Evolutionary conservation across 2,329 filamentous ascomycete genomes (phyloP).

Genomic region (Alternaria tenuissima): DNA sequence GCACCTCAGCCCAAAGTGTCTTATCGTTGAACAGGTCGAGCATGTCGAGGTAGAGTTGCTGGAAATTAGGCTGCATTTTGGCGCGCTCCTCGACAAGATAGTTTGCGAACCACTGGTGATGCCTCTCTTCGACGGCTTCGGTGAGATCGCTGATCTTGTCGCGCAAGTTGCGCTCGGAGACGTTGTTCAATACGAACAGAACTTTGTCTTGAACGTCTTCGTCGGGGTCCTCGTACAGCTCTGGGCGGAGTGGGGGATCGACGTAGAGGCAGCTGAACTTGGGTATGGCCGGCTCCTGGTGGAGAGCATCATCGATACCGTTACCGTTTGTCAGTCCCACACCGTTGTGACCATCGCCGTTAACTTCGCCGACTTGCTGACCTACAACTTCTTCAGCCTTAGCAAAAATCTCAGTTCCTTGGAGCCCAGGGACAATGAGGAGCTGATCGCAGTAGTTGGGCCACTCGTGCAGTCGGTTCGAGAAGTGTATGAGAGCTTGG

Average conservation of each 20-base stretch:
- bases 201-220: slow-evolving; percentile 91
- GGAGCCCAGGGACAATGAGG: slow-evolving; percentile 80
- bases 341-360: slow-evolving; percentile 55
- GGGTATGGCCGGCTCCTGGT: slow-evolving; percentile 67
- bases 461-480: slow-evolving; percentile 87
- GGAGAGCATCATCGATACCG: slow-evolving; percentile 68
- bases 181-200: slow-evolving; percentile 94
- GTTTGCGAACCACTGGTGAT: slow-evolving; percentile 95
- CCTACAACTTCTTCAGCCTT: slow-evolving; percentile 83
- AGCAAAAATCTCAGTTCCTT: slow-evolving; percentile 83
- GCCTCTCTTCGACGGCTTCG: slow-evolving; percentile 77
- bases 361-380: slow-evolving; percentile 69
- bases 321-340: slow-evolving; percentile 71
- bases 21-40: slow-evolving; percentile 83
- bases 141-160: slow-evolving; percentile 84
- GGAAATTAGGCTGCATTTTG: slow-evolving; percentile 97
- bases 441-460: slow-evolving; percentile 91
- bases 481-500: slow-evolving; percentile 90
- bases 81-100: slow-evolving; percentile 96
- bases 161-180: slow-evolving; percentile 87
- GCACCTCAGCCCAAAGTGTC: slow-evolving; percentile 83
- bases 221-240: slow-evolving; percentile 80
- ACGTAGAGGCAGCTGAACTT: slow-evolving; percentile 82
- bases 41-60: slow-evolving; percentile 89
- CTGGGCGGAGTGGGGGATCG: slow-evolving; percentile 70